Percentiles rank a stretch among this genome's conserved stretches.
phyloP scores from a whole-genome alignment of 106 monocot species.

The Chionographis japonica region DNA sequence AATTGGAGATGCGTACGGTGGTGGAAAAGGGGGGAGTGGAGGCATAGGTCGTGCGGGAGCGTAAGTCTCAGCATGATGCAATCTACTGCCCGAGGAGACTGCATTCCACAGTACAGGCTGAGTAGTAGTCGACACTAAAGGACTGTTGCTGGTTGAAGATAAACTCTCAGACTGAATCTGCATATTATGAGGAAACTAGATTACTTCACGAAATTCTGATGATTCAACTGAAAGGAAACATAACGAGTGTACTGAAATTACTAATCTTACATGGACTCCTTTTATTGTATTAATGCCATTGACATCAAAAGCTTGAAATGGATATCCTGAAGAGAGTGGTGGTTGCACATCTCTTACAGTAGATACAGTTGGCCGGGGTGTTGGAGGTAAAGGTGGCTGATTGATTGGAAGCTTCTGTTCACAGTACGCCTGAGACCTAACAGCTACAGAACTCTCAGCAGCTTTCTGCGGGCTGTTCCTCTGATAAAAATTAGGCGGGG shows the following conservation, averaged over 20 bases:
- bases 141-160: constrained; percentile 26
- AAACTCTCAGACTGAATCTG: constrained; percentile 59
- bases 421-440: constrained; percentile 44
- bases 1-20: constrained; percentile 50
- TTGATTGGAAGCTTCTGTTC: constrained; percentile 38
- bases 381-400: constrained; percentile 87
- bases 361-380: constrained; percentile 61
- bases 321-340: constrained; percentile 64
- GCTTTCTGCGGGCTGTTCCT: constrained; percentile 35
- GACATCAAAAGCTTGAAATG: constrained; percentile 45
- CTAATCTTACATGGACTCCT: constrained; percentile 38
- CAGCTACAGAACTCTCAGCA: constrained; percentile 22
- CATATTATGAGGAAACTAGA: constrained; percentile 1
- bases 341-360: constrained; percentile 48
- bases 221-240: too few relatives aligned
- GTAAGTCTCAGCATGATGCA: constrained; percentile 32
- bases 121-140: constrained; percentile 18
- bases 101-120: constrained; percentile 41
- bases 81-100: constrained; percentile 31
- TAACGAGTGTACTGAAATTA: too few relatives aligned
- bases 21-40: constrained; percentile 69
- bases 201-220: neutral
- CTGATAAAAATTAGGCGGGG: constrained; percentile 27
- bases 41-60: constrained; percentile 41
- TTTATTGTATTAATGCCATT: constrained; percentile 26